A percentile compares a stretch with the other conserved stretches of the same genome.
phyloP scores from a whole-genome alignment of 257 asterid genomes.

The Fraxinus pennsylvanica region DNA sequence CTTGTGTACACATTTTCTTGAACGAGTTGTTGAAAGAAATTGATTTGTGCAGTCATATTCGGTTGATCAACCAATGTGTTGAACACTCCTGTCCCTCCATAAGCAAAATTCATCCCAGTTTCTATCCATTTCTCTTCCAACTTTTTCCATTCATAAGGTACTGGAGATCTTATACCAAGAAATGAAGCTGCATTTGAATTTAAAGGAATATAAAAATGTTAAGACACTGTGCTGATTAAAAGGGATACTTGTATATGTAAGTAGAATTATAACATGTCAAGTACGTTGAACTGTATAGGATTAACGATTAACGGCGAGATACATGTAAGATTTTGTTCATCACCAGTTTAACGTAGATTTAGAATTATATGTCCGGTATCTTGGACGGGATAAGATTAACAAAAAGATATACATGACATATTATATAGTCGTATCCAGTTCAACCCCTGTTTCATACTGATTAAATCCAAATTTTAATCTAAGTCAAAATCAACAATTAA shows the following conservation, averaged over 20 bases:
- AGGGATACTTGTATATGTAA: background rate
- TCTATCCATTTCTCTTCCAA: conserved; percentile 10
- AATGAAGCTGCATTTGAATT: conserved; percentile 43
- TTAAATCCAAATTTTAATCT: too few relatives aligned
- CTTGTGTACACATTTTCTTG: conserved; percentile 35
- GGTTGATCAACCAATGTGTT: conserved; percentile 55
- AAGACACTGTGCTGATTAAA: background rate
- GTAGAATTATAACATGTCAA: too few relatives aligned
- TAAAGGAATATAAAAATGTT: background rate
- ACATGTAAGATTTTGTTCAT: background rate
- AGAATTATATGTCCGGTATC: background rate
- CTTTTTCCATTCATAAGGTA: conserved; percentile 32
- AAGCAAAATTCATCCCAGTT: conserved; percentile 64
- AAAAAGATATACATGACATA: too few relatives aligned
- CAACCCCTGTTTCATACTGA: too few relatives aligned
- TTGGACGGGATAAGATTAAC: too few relatives aligned
- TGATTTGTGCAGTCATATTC: conserved; percentile 70
- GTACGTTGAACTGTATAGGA: too few relatives aligned
- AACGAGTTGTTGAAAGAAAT: conserved; percentile 53
- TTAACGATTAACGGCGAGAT: background rate
- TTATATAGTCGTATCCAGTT: too few relatives aligned
- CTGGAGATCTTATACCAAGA: conserved; percentile 51
- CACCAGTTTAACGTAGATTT: too few relatives aligned
- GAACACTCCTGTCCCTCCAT: conserved; percentile 78
- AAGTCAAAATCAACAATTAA: too few relatives aligned